phyloP scores from a whole-genome alignment of 306 rosid genomes.

The Chamaecrista fasciculata region DNA sequence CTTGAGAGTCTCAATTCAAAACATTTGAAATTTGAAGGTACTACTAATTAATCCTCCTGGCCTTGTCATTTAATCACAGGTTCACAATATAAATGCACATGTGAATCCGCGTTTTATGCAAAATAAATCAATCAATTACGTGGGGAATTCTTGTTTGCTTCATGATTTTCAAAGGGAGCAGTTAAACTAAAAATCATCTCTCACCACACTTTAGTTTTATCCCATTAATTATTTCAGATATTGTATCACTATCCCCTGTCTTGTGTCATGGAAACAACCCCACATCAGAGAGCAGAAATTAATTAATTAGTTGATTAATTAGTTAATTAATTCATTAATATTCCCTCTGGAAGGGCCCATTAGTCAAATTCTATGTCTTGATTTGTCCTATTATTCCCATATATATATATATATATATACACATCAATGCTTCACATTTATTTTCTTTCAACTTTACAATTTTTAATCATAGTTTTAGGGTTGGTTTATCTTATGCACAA shows the following conservation, averaged over 20 bases:
- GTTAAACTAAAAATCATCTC: constrained; percentile 68
- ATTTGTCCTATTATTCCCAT: constrained; percentile 4
- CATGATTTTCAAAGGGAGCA: constrained; percentile 94
- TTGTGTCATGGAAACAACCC: constrained; percentile 67
- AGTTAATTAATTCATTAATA: no score
- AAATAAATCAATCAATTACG: constrained; percentile 48
- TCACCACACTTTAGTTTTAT: constrained; percentile 27
- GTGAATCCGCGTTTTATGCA: constrained; percentile 81
- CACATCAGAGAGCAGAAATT: constrained; percentile 39
- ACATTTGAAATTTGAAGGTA: constrained; percentile 47
- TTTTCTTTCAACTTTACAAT: constrained; percentile 13
- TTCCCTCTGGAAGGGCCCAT: constrained; percentile 34
- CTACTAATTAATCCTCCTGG: no score
- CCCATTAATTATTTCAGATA: constrained; percentile 29
- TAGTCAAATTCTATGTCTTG: constrained; percentile 26
- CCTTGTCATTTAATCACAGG: constrained; percentile 17
- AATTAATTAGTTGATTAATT: background rate
- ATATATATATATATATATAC: no score
- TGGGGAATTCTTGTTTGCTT: constrained; percentile 61
- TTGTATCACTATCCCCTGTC: constrained; percentile 38
- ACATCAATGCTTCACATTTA: constrained; percentile 9
- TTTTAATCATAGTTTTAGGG: constrained; percentile 5
- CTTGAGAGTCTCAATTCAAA: constrained; percentile 45
- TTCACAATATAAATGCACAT: constrained; percentile 50
- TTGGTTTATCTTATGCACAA: constrained; percentile 13